Percentiles rank a stretch among this genome's conserved stretches.
Conservation (phyloP, 2,329 filamentous ascomycete species). For the Aspergillus pseudotamarii region DNA sequence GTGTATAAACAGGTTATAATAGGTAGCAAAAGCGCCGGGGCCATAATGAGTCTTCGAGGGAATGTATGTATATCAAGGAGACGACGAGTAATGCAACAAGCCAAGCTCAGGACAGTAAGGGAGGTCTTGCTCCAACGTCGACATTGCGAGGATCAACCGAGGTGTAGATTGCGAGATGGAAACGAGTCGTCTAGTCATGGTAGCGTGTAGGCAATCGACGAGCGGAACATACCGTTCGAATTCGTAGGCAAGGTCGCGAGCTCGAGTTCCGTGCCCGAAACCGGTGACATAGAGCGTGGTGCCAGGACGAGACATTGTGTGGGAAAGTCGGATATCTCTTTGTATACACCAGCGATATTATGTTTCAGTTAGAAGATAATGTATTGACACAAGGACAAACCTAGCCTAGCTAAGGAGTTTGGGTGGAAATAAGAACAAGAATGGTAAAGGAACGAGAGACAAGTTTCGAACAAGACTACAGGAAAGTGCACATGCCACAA, state of each 20-base stretch:
- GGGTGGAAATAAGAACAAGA: neutral
- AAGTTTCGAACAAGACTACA: neutral
- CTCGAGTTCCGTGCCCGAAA: slow-evolving; percentile 98
- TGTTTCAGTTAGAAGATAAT: too few species aligned
- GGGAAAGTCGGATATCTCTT: neutral
- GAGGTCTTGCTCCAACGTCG: slow-evolving; percentile 21
- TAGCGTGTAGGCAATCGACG: slow-evolving; percentile 45
- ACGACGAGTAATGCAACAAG: slow-evolving; percentile 7
- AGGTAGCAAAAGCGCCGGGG: neutral
- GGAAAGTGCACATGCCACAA: slow-evolving; percentile 1
- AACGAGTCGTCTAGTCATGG: slow-evolving; percentile 39
- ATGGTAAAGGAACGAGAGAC: neutral
- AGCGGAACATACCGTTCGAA: slow-evolving; percentile 98
- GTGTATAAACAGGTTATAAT: neutral
- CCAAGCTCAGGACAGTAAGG: slow-evolving; percentile 16
- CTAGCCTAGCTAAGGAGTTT: neutral
- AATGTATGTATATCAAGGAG: slow-evolving; percentile 11
- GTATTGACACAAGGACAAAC: neutral
- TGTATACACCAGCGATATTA: neutral
- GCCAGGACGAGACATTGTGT: slow-evolving; percentile 82
- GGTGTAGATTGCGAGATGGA: slow-evolving; percentile 35
- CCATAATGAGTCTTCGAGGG: slow-evolving; percentile 1
- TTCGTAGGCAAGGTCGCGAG: slow-evolving; percentile 99
- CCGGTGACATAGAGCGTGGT: slow-evolving; percentile 98
- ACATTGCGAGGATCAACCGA: slow-evolving; percentile 32